A percentile compares a stretch with the other conserved stretches of the same genome.
phyloP scores from a whole-genome alignment of 305 asterid genomes.

The Solanum chacoense region DNA sequence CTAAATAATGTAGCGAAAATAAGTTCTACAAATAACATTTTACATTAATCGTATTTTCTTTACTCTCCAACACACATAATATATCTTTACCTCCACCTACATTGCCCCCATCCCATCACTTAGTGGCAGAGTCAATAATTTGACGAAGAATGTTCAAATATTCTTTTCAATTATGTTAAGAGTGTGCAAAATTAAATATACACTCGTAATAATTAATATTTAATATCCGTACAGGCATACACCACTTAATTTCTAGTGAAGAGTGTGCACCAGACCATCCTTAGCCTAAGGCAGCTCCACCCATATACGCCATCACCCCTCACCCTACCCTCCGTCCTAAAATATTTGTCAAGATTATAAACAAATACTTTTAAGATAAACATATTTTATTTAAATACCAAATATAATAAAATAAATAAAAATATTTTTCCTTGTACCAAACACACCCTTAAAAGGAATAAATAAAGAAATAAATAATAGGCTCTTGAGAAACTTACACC shows the following conservation, averaged over 20 bases:
- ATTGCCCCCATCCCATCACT: neutral
- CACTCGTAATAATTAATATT: neutral
- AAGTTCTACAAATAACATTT: neutral
- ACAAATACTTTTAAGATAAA: neutral
- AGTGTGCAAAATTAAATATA: neutral
- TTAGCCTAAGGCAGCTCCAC: neutral
- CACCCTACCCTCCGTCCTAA: neutral
- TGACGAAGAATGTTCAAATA: neutral
- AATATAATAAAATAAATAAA: neutral
- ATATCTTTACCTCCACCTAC: neutral
- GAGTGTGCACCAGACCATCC: neutral
- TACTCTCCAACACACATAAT: neutral
- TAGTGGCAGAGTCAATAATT: neutral
- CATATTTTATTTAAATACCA: neutral
- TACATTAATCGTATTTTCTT: neutral
- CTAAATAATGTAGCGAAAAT: neutral
- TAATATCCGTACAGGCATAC: neutral
- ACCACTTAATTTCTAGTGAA: neutral
- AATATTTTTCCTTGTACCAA: too few relatives aligned
- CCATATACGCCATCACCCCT: neutral
- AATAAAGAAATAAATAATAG: neutral
- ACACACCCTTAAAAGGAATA: too few relatives aligned
- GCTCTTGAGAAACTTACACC: constrained; percentile 36
- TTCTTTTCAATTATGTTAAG: neutral
- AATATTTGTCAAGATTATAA: neutral